phyloP scores from a whole-genome alignment of 2,329 filamentous ascomycete species.

The Biscogniauxia sp. region DNA sequence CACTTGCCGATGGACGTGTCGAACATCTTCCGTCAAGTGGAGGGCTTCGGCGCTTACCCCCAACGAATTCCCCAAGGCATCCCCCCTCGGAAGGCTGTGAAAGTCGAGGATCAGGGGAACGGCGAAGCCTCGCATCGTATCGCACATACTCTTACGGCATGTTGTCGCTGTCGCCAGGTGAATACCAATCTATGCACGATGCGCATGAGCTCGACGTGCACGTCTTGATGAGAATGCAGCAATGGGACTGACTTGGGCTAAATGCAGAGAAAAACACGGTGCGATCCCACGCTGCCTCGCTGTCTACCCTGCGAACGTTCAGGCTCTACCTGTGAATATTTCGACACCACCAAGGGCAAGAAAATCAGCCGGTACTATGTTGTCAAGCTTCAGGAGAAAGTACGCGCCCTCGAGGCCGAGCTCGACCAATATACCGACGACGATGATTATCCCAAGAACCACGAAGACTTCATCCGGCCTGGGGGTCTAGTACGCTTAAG shows the following conservation, averaged over 20 bases:
- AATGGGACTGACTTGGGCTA: background rate
- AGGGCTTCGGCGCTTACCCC: constrained; percentile 47
- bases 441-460: constrained; percentile 67
- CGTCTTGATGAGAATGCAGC: background rate
- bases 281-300: constrained; percentile 86
- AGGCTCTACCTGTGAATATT: constrained; percentile 91
- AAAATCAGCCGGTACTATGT: constrained; percentile 92
- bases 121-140: constrained; percentile 59
- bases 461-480: constrained; percentile 82
- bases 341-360: constrained; percentile 80
- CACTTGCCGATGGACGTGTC: constrained; percentile 53
- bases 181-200: constrained; percentile 29
- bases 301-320: constrained; percentile 92
- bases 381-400: constrained; percentile 83
- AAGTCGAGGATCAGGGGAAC: constrained; percentile 45
- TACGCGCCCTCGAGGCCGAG: constrained; percentile 77
- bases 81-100: constrained; percentile 26
- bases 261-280: constrained; percentile 84
- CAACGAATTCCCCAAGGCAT: constrained; percentile 37
- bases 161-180: constrained; percentile 77
- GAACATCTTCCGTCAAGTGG: constrained; percentile 54
- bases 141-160: constrained; percentile 77
- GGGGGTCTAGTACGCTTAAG: constrained; percentile 82
- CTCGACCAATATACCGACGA: constrained; percentile 76
- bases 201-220: too few species aligned